phyloP scores from a whole-genome alignment of 2,329 filamentous ascomycete genomes.

The Celoporthe dispersa region DNA sequence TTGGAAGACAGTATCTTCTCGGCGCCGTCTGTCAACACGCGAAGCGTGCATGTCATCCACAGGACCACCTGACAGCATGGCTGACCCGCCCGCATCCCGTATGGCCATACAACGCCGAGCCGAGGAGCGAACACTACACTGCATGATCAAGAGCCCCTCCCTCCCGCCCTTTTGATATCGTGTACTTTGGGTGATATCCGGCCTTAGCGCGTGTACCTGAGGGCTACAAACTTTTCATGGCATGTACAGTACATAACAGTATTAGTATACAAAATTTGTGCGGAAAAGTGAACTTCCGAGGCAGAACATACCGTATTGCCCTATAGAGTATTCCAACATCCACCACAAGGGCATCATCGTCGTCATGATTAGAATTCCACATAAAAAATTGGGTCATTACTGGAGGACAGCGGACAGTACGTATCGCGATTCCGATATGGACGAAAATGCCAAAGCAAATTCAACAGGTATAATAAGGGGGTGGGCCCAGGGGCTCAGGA shows the following conservation, averaged over 20 bases:
- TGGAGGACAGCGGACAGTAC: not conserved
- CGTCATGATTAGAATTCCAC: not conserved
- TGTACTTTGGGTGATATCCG: not conserved
- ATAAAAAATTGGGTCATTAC: not conserved
- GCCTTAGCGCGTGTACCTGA: not conserved
- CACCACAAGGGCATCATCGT: not conserved
- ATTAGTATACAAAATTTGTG: not conserved
- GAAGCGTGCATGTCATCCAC: not conserved
- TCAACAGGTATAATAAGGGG: constrained; percentile 1
- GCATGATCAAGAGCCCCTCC: too few relatives aligned
- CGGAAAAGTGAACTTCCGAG: constrained; percentile 6
- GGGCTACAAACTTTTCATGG: too few relatives aligned
- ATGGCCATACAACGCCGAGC: not conserved
- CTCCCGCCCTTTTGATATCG: too few relatives aligned
- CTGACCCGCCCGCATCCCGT: not conserved
- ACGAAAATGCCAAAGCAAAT: not conserved
- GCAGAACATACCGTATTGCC: not conserved
- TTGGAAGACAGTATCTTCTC: not conserved
- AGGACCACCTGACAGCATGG: not conserved
- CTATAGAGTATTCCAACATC: not conserved
- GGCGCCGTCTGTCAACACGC: not conserved
- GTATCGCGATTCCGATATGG: not conserved
- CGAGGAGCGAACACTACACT: constrained; percentile 1
- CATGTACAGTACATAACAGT: not conserved
- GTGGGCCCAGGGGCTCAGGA: not conserved